Conservation (phyloP, 305 asterid species). For the Fraxinus floribunda region DNA sequence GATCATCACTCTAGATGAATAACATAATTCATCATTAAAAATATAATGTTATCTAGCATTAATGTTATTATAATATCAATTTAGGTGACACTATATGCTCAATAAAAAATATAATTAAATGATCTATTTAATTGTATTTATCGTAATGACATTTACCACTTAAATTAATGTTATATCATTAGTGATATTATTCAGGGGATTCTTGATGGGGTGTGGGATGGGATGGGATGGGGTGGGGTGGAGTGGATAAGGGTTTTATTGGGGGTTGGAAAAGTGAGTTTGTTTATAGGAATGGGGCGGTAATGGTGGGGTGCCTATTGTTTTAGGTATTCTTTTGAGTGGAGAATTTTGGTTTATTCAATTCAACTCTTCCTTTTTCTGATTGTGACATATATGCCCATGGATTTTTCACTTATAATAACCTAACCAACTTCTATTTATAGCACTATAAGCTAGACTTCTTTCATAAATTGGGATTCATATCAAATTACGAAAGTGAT, state of each 20-base stretch:
- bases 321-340: not conserved
- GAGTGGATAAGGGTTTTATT: no score
- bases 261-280: not conserved
- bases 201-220: not conserved
- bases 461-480: conserved; percentile 33
- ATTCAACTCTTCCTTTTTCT: not conserved
- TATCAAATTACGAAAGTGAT: conserved; percentile 15
- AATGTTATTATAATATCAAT: no score
- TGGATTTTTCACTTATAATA: conserved; percentile 12
- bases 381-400: conserved; percentile 30
- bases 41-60: no score
- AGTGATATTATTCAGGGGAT: not conserved
- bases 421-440: conserved; percentile 6
- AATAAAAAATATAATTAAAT: no score
- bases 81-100: not conserved
- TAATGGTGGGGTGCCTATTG: not conserved
- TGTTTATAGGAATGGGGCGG: not conserved
- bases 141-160: no score
- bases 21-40: no score
- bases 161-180: no score
- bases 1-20: not conserved
- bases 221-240: no score
- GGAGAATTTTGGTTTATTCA: conserved; percentile 21
- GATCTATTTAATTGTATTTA: no score
- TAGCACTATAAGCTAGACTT: conserved; percentile 16